These are phyloP conservation scores for Tricholoma hemisulphureum DNA, from an alignment of 768 basidiomycete species.

Conservation along the genomic window DNA sequence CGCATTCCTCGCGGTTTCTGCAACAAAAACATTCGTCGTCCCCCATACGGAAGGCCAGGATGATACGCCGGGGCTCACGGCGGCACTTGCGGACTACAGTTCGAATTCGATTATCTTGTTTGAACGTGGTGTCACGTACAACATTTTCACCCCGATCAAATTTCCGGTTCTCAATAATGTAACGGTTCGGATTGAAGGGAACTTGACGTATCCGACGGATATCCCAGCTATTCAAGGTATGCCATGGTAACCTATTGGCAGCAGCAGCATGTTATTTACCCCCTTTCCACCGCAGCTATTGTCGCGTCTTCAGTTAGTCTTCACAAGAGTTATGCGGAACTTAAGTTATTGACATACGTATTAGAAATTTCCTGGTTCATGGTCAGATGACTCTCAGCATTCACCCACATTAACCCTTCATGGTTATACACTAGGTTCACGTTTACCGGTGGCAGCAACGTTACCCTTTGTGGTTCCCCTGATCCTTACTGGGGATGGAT, in stretches of 20 bases:
- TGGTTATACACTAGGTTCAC: conserved; percentile 42
- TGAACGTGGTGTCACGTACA: conserved; percentile 54
- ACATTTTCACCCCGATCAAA: conserved; percentile 57
- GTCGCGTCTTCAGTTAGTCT: conserved; percentile 45
- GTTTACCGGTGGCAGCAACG: conserved; percentile 54
- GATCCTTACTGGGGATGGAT: conserved; percentile 67
- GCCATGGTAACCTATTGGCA: neutral
- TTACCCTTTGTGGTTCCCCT: conserved; percentile 53
- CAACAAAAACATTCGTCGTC: conserved; percentile 52
- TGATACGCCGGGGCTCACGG: conserved; percentile 48
- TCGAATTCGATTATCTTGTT: conserved; percentile 55
- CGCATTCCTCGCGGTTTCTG: conserved; percentile 21
- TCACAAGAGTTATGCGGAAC: neutral
- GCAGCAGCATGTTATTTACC: neutral
- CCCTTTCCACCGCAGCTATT: conserved; percentile 28
- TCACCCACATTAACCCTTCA: neutral
- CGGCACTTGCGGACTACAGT: conserved; percentile 41
- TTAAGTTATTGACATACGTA: neutral
- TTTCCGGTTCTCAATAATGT: conserved; percentile 57
- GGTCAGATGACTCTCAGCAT: conserved; percentile 27
- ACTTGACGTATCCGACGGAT: conserved; percentile 53
- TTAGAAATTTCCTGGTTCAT: conserved; percentile 45
- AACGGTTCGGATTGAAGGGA: conserved; percentile 56
- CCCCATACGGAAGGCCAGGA: conserved; percentile 47
- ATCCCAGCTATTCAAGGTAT: conserved; percentile 51